A percentile compares a stretch with the other conserved stretches of the same genome.
Evolutionary conservation across 805 yeast genomes (phyloP).

Genomic region (Candida coquimbonensis): DNA sequence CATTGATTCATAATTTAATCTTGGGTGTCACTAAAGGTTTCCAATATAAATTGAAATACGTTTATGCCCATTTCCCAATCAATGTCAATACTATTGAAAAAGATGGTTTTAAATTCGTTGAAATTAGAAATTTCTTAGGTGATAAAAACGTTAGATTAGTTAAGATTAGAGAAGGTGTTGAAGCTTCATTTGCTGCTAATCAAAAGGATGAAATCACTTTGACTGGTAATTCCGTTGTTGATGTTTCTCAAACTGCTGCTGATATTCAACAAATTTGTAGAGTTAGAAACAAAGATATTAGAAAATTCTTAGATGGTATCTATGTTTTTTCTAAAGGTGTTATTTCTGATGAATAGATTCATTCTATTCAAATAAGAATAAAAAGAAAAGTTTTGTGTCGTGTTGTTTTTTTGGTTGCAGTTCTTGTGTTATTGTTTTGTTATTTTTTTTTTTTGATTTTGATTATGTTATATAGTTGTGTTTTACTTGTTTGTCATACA

Average conservation of each 20-base stretch:
- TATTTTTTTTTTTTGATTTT: not conserved
- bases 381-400: not conserved
- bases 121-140: constrained; percentile 99
- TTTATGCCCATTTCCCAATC: constrained; percentile 99
- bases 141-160: constrained; percentile 95
- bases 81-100: constrained; percentile 86
- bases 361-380: not conserved
- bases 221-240: constrained; percentile 93
- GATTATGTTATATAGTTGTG: no score
- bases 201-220: constrained; percentile 94
- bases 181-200: constrained; percentile 68
- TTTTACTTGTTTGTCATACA: not conserved
- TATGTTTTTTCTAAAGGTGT: constrained; percentile 94
- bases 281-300: constrained; percentile 99
- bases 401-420: not conserved
- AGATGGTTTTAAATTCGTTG: constrained; percentile 69
- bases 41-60: constrained; percentile 99
- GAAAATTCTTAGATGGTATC: constrained; percentile 99
- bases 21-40: constrained; percentile 99
- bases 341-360: constrained; percentile 47
- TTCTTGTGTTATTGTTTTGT: not conserved
- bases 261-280: constrained; percentile 96
- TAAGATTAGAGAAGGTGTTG: constrained; percentile 83
- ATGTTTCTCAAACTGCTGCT: constrained; percentile 97
- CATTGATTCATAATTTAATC: constrained; percentile 87